Evolutionary conservation across 164 flowering plant species (phyloP).

Genomic region (Aristolochia contorta): DNA sequence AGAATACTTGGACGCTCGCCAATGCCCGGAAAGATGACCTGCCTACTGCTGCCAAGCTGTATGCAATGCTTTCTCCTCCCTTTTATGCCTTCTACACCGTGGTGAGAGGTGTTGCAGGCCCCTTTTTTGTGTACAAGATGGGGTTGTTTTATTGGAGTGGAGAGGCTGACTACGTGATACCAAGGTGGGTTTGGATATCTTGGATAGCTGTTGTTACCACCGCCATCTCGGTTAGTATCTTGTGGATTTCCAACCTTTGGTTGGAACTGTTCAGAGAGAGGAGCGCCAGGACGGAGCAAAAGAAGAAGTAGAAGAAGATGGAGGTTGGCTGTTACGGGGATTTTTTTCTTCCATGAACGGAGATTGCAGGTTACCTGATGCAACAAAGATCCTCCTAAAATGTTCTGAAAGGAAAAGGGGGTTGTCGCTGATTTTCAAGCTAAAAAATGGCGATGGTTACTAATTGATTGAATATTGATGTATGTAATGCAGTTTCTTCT

Average conservation of each 20-base stretch:
- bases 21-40: constrained; percentile 30
- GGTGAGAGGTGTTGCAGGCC: constrained; percentile 69
- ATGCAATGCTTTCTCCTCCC: constrained; percentile 42
- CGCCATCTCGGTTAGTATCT: constrained; percentile 55
- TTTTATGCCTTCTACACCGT: constrained; percentile 55
- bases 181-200: constrained; percentile 64
- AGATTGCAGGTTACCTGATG: neutral
- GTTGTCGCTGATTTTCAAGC: too few relatives aligned
- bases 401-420: neutral
- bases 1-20: constrained; percentile 88
- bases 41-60: constrained; percentile 34
- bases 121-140: constrained; percentile 58
- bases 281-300: constrained; percentile 15
- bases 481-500: too few relatives aligned
- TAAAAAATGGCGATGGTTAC: too few relatives aligned
- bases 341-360: neutral
- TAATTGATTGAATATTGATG: too few relatives aligned
- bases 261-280: constrained; percentile 47
- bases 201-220: constrained; percentile 56
- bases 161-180: constrained; percentile 41
- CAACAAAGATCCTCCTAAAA: neutral
- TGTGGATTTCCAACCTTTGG: constrained; percentile 84
- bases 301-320: constrained; percentile 16
- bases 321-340: neutral
- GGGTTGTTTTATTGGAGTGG: constrained; percentile 45